Conservation (phyloP, 2,329 filamentous ascomycete genomes). For the Teratosphaeria viscida region DNA sequence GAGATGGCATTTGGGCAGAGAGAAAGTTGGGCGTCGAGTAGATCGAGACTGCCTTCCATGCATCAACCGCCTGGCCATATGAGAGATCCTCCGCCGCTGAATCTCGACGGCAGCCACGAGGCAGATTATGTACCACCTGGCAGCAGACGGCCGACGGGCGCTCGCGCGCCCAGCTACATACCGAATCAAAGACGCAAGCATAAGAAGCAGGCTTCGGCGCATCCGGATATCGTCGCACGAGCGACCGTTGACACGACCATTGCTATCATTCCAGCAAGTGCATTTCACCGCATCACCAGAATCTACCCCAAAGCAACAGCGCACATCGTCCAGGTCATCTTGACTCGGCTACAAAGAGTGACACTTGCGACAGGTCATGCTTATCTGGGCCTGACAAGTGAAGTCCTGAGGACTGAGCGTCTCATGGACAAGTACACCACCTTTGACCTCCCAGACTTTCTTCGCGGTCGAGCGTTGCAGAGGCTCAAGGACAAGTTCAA, state of each 20-base stretch:
- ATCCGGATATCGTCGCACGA: conserved; percentile 93
- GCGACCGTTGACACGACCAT: conserved; percentile 96
- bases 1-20: background rate
- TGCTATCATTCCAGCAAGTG: conserved; percentile 93
- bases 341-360: conserved; percentile 87
- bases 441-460: conserved; percentile 81
- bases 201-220: conserved; percentile 59
- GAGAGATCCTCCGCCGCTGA: conserved; percentile 21
- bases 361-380: conserved; percentile 90
- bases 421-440: conserved; percentile 88
- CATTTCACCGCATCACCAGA: conserved; percentile 82
- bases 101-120: conserved; percentile 16
- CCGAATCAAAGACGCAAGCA: conserved; percentile 9
- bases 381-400: conserved; percentile 82
- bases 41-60: conserved; percentile 16
- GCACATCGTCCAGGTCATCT: conserved; percentile 94
- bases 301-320: conserved; percentile 94
- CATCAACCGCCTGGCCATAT: conserved; percentile 13
- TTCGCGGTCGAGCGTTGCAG: conserved; percentile 72
- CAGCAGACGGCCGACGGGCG: conserved; percentile 19
- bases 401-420: conserved; percentile 85
- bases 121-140: conserved; percentile 13
- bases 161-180: conserved; percentile 7
- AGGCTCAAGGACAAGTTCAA: conserved; percentile 85
- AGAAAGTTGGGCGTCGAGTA: background rate